Evolutionary conservation across 495 filamentous ascomycete genomes (phyloP).

Genomic region (Astrocystis sublimbata): DNA sequence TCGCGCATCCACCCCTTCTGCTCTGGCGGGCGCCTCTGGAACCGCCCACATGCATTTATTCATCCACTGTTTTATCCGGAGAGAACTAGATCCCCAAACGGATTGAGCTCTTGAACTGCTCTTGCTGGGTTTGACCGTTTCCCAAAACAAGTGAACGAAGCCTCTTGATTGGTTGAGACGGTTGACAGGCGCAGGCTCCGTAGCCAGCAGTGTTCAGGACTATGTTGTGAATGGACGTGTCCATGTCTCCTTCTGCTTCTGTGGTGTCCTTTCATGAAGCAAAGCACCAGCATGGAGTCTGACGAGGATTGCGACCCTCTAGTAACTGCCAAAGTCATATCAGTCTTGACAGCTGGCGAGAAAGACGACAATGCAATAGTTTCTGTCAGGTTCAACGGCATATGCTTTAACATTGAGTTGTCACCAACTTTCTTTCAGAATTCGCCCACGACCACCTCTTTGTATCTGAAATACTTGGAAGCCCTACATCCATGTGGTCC

Average conservation of each 20-base stretch:
- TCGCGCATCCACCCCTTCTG: too few relatives aligned
- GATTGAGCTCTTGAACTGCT: too few relatives aligned
- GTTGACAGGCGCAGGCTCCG: too few relatives aligned
- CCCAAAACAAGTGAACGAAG: too few relatives aligned
- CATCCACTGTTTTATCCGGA: too few relatives aligned
- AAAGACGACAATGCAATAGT: slow-evolving; percentile 14
- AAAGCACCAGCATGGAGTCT: neutral
- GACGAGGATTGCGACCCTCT: neutral
- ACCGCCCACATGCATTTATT: too few relatives aligned
- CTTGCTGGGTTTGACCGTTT: too few relatives aligned
- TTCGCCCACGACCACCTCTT: slow-evolving; percentile 15
- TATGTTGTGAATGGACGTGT: too few relatives aligned
- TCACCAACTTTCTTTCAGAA: slow-evolving; percentile 20
- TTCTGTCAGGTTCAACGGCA: slow-evolving; percentile 22
- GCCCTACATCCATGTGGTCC: slow-evolving; percentile 8
- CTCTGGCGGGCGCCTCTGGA: too few relatives aligned
- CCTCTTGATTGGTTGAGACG: too few relatives aligned
- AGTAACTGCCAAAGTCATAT: slow-evolving; percentile 6
- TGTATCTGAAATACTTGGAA: slow-evolving; percentile 20
- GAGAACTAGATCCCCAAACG: too few relatives aligned
- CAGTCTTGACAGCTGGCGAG: slow-evolving; percentile 1
- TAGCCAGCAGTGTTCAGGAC: too few relatives aligned
- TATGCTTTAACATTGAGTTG: slow-evolving; percentile 18
- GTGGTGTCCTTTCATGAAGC: neutral
- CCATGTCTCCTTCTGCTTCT: neutral